Percentiles rank a stretch among this genome's conserved stretches.
phyloP scores from a whole-genome alignment of 257 asterid genomes.

The Linaria vulgaris region DNA sequence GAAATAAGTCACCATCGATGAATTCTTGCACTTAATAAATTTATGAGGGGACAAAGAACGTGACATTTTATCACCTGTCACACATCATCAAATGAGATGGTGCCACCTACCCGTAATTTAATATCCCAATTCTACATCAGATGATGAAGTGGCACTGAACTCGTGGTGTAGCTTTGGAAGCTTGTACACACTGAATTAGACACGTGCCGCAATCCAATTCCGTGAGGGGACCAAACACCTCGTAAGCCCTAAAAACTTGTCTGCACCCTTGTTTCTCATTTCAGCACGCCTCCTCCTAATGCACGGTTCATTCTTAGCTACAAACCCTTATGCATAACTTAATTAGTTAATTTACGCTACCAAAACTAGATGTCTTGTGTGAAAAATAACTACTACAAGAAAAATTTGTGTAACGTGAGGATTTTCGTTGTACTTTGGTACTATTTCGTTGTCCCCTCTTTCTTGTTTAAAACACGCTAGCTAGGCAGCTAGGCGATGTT shows the following conservation, averaged over 20 bases:
- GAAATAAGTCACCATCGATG: background rate
- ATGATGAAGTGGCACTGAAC: constrained; percentile 29
- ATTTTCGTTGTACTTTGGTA: too few relatives aligned
- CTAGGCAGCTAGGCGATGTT: too few relatives aligned
- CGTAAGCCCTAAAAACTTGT: background rate
- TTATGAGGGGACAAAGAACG: constrained; percentile 3
- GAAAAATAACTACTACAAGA: too few relatives aligned
- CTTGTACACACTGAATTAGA: background rate
- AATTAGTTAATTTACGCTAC: too few relatives aligned
- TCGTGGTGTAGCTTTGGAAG: constrained; percentile 27
- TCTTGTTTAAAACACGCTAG: too few relatives aligned
- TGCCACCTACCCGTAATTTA: constrained; percentile 11
- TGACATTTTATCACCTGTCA: constrained; percentile 19
- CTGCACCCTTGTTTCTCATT: background rate
- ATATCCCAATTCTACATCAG: background rate
- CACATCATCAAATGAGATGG: constrained; percentile 4
- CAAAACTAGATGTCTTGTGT: too few relatives aligned
- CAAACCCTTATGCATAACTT: too few relatives aligned
- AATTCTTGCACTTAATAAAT: background rate
- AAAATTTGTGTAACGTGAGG: too few relatives aligned
- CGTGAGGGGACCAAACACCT: constrained; percentile 11
- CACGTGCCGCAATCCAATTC: constrained; percentile 30
- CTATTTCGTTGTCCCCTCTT: too few relatives aligned
- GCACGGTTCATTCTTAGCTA: background rate
- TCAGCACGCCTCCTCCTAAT: background rate